phyloP scores from a whole-genome alignment of 257 asterid genomes.

The Ehretia macrophylla region DNA sequence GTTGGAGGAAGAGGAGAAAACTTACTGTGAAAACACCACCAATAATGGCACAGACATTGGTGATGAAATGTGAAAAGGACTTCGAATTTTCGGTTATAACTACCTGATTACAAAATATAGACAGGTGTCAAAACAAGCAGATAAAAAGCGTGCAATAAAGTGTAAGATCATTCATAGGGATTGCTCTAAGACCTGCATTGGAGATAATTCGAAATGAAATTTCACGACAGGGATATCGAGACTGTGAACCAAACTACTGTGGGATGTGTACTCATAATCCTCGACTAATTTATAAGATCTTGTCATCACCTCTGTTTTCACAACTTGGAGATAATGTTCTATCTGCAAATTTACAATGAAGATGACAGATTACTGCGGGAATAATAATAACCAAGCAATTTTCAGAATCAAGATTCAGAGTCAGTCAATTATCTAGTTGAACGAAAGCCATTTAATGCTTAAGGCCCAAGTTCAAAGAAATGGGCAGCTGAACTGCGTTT shows the following conservation, averaged over 20 bases:
- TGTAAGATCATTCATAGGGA: conserved; percentile 1
- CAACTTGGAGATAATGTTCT: conserved; percentile 94
- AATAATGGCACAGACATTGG: conserved; percentile 66
- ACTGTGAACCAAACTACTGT: conserved; percentile 86
- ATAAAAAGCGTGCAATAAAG: background rate
- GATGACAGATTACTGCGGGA: background rate
- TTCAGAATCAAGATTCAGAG: background rate
- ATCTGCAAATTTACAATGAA: conserved; percentile 48
- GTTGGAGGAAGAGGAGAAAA: conserved; percentile 12
- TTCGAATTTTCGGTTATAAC: conserved; percentile 51
- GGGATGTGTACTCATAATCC: conserved; percentile 93
- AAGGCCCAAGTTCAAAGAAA: too few species aligned
- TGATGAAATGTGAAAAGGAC: conserved; percentile 66
- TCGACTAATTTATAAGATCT: conserved; percentile 74
- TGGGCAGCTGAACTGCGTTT: too few species aligned
- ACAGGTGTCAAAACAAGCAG: conserved; percentile 9
- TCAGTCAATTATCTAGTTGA: too few species aligned
- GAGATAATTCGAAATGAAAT: conserved; percentile 83
- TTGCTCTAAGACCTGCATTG: conserved; percentile 72
- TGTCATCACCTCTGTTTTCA: conserved; percentile 90
- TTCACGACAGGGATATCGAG: conserved; percentile 72
- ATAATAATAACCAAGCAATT: background rate
- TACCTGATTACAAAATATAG: conserved; percentile 36
- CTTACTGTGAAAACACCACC: conserved; percentile 86
- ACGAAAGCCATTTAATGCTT: too few species aligned